phyloP scores from a whole-genome alignment of 73 alveolate genomes.

The Paramecium biaurelia region DNA sequence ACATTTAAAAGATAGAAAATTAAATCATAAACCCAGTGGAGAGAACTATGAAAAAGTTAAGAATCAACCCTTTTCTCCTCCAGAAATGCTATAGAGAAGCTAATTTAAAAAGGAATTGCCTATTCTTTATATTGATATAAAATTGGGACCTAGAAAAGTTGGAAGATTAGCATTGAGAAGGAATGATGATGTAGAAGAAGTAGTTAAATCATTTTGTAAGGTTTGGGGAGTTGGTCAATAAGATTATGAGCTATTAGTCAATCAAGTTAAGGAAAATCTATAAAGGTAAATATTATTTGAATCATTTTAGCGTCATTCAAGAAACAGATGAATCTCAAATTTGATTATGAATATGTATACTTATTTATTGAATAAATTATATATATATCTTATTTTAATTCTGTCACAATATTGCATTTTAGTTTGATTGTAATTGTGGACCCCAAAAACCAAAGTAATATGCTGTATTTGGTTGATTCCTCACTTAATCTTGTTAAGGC shows the following conservation, averaged over 20 bases:
- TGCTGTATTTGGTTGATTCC: conserved; percentile 14
- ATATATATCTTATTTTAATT: not conserved
- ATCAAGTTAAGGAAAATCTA: not conserved
- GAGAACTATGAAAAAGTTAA: conserved; percentile 22
- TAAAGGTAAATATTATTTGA: not conserved
- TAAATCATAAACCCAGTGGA: conserved; percentile 28
- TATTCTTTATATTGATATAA: not conserved
- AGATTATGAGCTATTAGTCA: not conserved
- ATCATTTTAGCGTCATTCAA: not conserved
- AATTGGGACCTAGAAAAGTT: conserved; percentile 40
- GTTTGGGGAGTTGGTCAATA: conserved; percentile 30
- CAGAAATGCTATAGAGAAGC: conserved; percentile 22
- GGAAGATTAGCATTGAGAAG: conserved; percentile 41
- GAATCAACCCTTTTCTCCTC: conserved; percentile 16
- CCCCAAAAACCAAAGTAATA: conserved; percentile 54
- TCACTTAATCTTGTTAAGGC: not conserved
- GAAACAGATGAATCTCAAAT: not conserved
- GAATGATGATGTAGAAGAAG: conserved; percentile 39
- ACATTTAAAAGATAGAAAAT: not conserved
- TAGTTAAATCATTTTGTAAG: not conserved
- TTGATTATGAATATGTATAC: not conserved
- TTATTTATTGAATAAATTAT: not conserved
- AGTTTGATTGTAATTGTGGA: not conserved
- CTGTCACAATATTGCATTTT: not conserved
- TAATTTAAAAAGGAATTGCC: not conserved